A percentile compares a stretch with the other conserved stretches of the same genome.
Conservation (phyloP, 2,329 filamentous ascomycete genomes). For the Aspergillus transmontanensis region DNA sequence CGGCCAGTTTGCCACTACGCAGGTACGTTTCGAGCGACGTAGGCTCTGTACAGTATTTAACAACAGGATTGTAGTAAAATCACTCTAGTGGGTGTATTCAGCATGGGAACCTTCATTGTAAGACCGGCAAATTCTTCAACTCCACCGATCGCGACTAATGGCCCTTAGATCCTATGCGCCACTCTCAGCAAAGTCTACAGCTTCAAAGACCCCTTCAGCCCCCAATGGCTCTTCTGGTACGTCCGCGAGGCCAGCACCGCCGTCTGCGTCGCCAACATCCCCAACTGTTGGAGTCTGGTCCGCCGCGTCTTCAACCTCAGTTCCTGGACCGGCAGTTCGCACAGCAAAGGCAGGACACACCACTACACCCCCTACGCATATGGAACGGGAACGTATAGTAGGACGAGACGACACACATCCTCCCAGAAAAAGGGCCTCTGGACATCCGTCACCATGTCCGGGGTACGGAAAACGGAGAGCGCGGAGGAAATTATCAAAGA, state of each 20-base stretch:
- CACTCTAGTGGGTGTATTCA: background rate
- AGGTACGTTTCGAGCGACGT: background rate
- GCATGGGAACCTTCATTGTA: slow-evolving; percentile 1
- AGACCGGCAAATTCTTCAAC: background rate
- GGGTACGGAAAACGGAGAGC: background rate
- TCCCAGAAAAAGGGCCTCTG: background rate
- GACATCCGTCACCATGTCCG: background rate
- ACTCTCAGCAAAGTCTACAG: slow-evolving; percentile 2
- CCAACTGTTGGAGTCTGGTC: slow-evolving; percentile 2
- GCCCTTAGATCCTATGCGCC: slow-evolving; percentile 1
- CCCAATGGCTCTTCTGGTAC: slow-evolving; percentile 4
- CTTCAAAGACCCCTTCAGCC: background rate
- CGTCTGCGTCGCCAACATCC: slow-evolving; percentile 4
- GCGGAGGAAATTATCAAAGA: background rate
- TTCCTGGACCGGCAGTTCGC: background rate
- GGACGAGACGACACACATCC: background rate
- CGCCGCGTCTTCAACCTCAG: slow-evolving; percentile 1
- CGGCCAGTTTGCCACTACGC: background rate
- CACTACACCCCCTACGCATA: background rate
- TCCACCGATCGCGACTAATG: background rate
- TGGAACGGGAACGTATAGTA: background rate
- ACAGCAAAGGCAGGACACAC: background rate
- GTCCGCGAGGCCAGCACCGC: slow-evolving; percentile 1
- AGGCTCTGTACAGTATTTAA: background rate
- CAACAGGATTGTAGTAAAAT: background rate